Base-by-base conservation (phyloP, 805 yeast species). In the Nakazawaea holstii region DNA sequence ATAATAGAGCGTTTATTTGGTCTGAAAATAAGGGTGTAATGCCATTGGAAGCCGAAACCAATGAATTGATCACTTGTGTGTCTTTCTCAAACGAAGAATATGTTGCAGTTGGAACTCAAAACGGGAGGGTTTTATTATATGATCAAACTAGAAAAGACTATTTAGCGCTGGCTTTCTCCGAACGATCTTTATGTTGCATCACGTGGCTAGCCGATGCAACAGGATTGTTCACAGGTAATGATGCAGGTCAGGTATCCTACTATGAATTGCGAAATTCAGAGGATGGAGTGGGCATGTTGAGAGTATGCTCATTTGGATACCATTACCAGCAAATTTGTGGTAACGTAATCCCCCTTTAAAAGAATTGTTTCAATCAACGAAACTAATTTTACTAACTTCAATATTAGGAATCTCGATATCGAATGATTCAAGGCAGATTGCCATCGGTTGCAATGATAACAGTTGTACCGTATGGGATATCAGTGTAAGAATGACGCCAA, bases 391-490 rank as follows among this genome's bases (percentile, higher is more conserved):
- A 43, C 44, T 29, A 33, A 32, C 35, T 27, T 30, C 13, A 20
- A 20, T 24, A n/a, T 20, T 43, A 76, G 84, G 84, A 1, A 73
- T 88, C 14, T 80, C 87, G 4, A 60, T 88, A 13, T 80, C 77
- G 52, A 63, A 67, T 5, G 77, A 76, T 45, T 65, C 67, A 24
- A 66, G 70, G 1, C 82, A 83, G 46, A 57, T 87, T 32, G 90
- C 96, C 0, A 75, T 87, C 8, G 97, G 97, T 0, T 87, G 89
- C 2, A 90, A 90, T 60, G 95, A 90, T 59, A 88, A 90, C 57
- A 68, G 79, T 14, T 87, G 92, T 49, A 73, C 87, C 0, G 68
- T 91, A 2, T 90, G 96, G 96, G 80, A 85, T 53, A 73, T 86
- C 17, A 45, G 66, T 2, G 59, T 70, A 45, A 49, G 65, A 4